Evolutionary conservation across 129 eudicot species (phyloP), one percentile per base, ranked within the genome.

Genomic region (Glebionis coronaria): DNA sequence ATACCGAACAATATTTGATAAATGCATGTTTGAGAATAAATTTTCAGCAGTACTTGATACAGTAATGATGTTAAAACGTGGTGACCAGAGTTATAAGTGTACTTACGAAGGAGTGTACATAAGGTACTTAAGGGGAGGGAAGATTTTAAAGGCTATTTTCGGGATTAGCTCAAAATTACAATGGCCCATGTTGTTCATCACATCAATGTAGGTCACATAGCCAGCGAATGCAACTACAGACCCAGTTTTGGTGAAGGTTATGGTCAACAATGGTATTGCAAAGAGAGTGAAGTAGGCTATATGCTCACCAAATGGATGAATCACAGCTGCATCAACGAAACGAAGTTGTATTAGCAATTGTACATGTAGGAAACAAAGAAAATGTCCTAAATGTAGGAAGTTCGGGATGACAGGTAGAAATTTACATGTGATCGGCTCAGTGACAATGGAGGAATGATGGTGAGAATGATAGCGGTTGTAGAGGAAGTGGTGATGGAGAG

Each of bases 31-130:
- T 35, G 42, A 35, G 42, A 9, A 35, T 35, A 35, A 8, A 35
- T 35, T 35, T 35, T 35, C 42, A 35, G 42, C 42, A 19, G 59
- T 54, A 18, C 12, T 18, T 18, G 3, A 54, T 54, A 54, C n/a
- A 54, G 23, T 9, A n/a, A 16, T 53, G 4, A 18, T 53, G 25
- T 18, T 53, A 16, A 16, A 16, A 53, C 28, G 19, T 10, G 12
- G 2, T 14, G 19, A 31, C 16, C 1, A 10, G 16, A 18, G 56
- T 15, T 6, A 18, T 15, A 16, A 59, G 9, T 44, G 13, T 3
- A 71, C 96, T 70, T 82, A 88, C 96, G 96, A 52, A 14, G 96
- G 96, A 2, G 96, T 88, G 57, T 88, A 88, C 81, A 85, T 72
- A 85, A 88, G 73, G 71, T 85, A 82, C 83, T 88, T 88, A 79